Evolutionary conservation across 257 asterid species (phyloP), one percentile per base, ranked within the genome.

Genomic region (Asclepias syriaca): DNA sequence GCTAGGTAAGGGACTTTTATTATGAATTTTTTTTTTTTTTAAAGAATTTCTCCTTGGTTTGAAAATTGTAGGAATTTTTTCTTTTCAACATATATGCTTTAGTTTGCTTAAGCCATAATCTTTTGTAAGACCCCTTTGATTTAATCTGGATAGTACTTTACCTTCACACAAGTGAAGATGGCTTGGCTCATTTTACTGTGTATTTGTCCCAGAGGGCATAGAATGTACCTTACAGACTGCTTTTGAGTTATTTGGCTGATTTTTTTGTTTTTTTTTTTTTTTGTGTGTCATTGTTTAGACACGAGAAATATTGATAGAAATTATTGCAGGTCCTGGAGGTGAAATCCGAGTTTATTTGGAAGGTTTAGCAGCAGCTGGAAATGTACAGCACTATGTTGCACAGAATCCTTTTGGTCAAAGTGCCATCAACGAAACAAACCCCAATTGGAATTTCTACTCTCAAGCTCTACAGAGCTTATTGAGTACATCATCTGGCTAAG

Each of bases 351-450:
- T 79, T 63, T 90, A 93, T 83, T 82, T 93, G 79, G 91, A 89
- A 82, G 90, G 84, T 39, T 75, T 90, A 65, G 77, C 88, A 43
- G 45, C 53, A 53, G 78, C 90, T 14, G 87, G 83, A 40, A 72
- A 90, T 73, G 85, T 87, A 40, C 88, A 67, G 74, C 73, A 76
- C 50, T 83, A 85, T 70, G 91, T 93, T 6, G 81, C 84, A 78
- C 90, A 82, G 71, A 80, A 92, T 70, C 95, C 97, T 4, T 88
- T 86, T 72, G 97, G 98, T 77, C 96, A 90, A 85, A 72, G 77
- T 72, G 89, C 88, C 75, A 86, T 93, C 66, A 78, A 85, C 27
- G 87, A 85, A 73, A 82, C 79, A 14, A 73, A 79, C 82, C n/a
- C 79, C 22, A 64, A 59, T 5, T 93, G 98, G 97, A 75, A 66